These are phyloP conservation scores for Chlorella sp. DNA, from an alignment of 139 green algal species.

Conservation along the genomic window DNA sequence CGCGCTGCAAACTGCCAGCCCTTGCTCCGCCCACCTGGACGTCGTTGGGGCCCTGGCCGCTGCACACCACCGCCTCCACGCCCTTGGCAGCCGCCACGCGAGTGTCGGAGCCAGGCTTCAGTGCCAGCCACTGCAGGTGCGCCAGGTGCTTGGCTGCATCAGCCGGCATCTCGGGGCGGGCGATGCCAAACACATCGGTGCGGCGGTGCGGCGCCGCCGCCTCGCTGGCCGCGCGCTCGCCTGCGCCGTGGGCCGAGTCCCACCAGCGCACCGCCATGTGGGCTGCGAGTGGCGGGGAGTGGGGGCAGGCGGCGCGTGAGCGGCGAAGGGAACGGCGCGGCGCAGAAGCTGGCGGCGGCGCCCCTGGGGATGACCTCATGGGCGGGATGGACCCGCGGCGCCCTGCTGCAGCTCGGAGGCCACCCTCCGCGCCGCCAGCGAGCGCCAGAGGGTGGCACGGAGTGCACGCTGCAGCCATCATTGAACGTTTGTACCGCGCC, in stretches of 20 bases:
- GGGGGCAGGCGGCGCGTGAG: background rate
- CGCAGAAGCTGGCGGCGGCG: too few species aligned
- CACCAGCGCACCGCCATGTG: constrained; percentile 13
- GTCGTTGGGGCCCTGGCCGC: background rate
- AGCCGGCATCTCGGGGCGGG: background rate
- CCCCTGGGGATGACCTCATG: too few species aligned
- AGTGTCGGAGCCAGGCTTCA: background rate
- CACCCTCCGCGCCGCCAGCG: too few species aligned
- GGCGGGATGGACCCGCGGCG: too few species aligned
- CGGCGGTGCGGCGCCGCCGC: background rate
- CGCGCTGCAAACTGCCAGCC: background rate
- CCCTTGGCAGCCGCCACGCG: background rate
- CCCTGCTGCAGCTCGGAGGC: too few species aligned
- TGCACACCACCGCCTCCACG: background rate
- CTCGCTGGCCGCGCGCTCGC: background rate
- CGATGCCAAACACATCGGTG: constrained; percentile 13
- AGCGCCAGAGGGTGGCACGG: too few species aligned
- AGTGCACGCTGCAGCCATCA: too few species aligned
- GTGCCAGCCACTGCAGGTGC: background rate
- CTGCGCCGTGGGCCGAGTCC: background rate
- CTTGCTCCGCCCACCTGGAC: background rate
- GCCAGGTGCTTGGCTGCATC: background rate
- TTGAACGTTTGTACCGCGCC: too few species aligned
- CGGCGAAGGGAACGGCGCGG: background rate
- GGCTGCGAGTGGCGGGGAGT: background rate